These are phyloP conservation scores for Poa pratensis DNA, from an alignment of 176 grass and related monocot genomes.

Conservation along the genomic window DNA sequence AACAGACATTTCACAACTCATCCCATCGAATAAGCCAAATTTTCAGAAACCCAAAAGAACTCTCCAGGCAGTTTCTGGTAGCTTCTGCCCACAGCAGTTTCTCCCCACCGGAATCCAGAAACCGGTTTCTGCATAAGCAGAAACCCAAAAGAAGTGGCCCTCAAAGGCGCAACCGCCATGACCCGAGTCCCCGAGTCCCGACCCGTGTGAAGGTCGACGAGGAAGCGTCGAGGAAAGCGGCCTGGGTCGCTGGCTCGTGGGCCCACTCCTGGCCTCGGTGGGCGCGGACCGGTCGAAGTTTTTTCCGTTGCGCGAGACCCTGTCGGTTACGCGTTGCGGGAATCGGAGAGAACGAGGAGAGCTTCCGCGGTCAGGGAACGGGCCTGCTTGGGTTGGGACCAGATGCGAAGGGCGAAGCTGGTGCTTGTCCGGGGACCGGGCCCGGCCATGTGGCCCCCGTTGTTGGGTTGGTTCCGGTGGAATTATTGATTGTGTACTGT, in stretches of 20 bases:
- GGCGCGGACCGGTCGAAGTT: conserved; percentile 36
- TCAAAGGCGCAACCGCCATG: conserved; percentile 46
- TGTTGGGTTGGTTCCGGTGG: neutral
- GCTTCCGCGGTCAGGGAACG: conserved; percentile 10
- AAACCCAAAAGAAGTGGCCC: too few species aligned
- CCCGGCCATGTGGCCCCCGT: neutral
- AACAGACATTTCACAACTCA: too few species aligned
- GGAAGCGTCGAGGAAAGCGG: conserved; percentile 52
- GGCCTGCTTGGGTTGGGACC: conserved; percentile 11
- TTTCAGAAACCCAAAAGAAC: too few species aligned
- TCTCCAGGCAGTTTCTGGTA: too few species aligned
- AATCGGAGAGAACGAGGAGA: neutral
- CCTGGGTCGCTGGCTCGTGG: conserved; percentile 43
- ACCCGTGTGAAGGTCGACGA: conserved; percentile 7
- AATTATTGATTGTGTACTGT: neutral
- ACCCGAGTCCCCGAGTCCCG: conserved; percentile 16
- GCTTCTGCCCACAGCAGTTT: too few species aligned
- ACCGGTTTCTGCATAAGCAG: too few species aligned
- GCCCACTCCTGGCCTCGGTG: conserved; percentile 1
- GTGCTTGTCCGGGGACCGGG: neutral
- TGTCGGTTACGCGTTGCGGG: conserved; percentile 27
- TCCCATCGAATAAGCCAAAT: too few species aligned
- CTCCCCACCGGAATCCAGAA: too few species aligned
- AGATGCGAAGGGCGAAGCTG: neutral
- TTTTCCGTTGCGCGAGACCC: neutral